Conservation (phyloP, 1,284 basidiomycete genomes). For the Cryptococcus floricola region DNA sequence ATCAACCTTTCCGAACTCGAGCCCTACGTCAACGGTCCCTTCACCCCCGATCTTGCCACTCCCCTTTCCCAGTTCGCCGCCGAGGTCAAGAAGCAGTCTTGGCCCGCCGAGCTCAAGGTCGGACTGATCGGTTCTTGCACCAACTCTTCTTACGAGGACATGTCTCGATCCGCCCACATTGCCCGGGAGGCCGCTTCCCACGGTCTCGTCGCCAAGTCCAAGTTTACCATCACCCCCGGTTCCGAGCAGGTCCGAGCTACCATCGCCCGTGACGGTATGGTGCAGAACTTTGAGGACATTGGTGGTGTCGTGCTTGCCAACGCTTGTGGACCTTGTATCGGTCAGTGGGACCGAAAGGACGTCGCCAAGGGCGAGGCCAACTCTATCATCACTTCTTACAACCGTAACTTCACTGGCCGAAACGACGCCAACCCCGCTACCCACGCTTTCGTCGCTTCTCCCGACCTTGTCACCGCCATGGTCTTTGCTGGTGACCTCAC, state of each 20-base stretch:
- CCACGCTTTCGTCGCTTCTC: slow-evolving; percentile 97
- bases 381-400: slow-evolving; percentile 99
- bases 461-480: slow-evolving; percentile 96
- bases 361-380: slow-evolving; percentile 87
- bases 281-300: slow-evolving; percentile 72
- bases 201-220: slow-evolving; percentile 76
- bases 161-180: slow-evolving; percentile 87
- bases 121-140: slow-evolving; percentile 96
- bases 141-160: slow-evolving; percentile 93
- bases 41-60: slow-evolving; percentile 95
- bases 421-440: slow-evolving; percentile 99
- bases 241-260: slow-evolving; percentile 97
- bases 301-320: slow-evolving; percentile 88
- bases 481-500: slow-evolving; percentile 88
- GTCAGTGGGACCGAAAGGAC: slow-evolving; percentile 87
- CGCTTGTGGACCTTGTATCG: slow-evolving; percentile 98
- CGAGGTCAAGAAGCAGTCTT: slow-evolving; percentile 90
- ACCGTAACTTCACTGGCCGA: slow-evolving; percentile 99
- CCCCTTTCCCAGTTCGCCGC: slow-evolving; percentile 86
- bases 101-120: slow-evolving; percentile 96
- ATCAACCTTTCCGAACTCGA: slow-evolving; percentile 96
- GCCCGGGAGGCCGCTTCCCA: slow-evolving; percentile 73
- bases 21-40: slow-evolving; percentile 94
- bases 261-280: slow-evolving; percentile 89
- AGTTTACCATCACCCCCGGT: slow-evolving; percentile 93